These are phyloP conservation scores for Sanguinoderma infundibulare DNA, from an alignment of 1,284 basidiomycete species.

Conservation along the genomic window DNA sequence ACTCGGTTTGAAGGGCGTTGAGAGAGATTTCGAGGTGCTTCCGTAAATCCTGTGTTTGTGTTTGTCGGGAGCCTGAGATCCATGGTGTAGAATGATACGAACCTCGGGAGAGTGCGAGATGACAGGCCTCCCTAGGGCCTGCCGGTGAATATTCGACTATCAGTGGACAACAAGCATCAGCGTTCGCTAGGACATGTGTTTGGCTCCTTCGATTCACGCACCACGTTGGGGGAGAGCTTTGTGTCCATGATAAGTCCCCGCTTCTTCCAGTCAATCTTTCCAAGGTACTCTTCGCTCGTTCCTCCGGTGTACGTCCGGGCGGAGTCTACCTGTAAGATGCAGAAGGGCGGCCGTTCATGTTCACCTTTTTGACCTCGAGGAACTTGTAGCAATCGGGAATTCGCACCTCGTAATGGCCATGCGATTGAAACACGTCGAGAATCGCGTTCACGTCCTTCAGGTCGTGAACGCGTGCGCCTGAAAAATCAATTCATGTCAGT, in stretches of 20 bases:
- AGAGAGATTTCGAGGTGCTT: constrained; percentile 49
- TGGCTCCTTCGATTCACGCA: too few species aligned
- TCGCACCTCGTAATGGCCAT: constrained; percentile 57
- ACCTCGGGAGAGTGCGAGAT: constrained; percentile 29
- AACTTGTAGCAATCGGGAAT: not conserved
- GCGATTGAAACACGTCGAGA: constrained; percentile 58
- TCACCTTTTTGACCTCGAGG: not conserved
- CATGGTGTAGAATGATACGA: not conserved
- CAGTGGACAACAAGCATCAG: not conserved
- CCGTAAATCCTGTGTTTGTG: constrained; percentile 39
- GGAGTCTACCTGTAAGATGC: constrained; percentile 49
- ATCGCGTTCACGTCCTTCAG: constrained; percentile 55
- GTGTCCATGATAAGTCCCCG: constrained; percentile 55
- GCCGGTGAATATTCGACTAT: constrained; percentile 15
- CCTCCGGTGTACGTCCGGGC: constrained; percentile 54
- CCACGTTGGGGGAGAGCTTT: constrained; percentile 29
- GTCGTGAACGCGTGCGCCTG: constrained; percentile 52
- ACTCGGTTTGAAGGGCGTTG: constrained; percentile 53
- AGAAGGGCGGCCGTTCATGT: not conserved
- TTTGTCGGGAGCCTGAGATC: not conserved
- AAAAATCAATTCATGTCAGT: not conserved
- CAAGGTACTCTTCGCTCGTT: constrained; percentile 53
- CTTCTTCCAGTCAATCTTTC: constrained; percentile 39
- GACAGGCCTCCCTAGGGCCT: not conserved
- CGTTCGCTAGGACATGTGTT: too few species aligned